These are phyloP conservation scores for Scedosporium minutisporum DNA, from an alignment of 2,329 filamentous ascomycete genomes.

Conservation along the genomic window DNA sequence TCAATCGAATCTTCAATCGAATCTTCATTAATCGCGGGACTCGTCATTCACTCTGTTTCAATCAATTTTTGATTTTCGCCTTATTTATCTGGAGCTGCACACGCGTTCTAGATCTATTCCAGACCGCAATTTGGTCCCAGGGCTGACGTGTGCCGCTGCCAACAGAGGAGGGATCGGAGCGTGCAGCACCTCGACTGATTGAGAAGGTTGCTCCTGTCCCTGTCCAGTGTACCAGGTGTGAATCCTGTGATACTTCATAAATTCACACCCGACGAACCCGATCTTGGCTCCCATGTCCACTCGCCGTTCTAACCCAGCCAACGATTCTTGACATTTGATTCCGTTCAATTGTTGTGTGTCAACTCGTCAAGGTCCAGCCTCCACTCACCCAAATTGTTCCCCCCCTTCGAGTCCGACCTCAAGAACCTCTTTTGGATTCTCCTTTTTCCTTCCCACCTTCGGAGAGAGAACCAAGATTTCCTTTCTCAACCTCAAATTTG, in stretches of 20 bases:
- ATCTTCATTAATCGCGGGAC: not conserved
- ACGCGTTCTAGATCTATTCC: not conserved
- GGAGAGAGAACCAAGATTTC: too few relatives aligned
- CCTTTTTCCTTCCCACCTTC: too few relatives aligned
- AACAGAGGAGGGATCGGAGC: not conserved
- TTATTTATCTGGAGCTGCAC: not conserved
- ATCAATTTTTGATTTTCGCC: not conserved
- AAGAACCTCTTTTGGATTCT: too few relatives aligned
- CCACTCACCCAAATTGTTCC: too few relatives aligned
- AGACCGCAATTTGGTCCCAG: not conserved
- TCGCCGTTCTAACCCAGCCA: too few relatives aligned
- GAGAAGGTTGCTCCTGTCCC: not conserved
- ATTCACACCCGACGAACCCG: not conserved
- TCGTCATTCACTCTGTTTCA: not conserved
- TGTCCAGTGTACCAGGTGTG: not conserved
- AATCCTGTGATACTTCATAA: not conserved
- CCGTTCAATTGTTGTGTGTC: too few relatives aligned
- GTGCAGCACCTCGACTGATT: not conserved
- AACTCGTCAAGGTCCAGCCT: too few relatives aligned
- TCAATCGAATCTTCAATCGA: not conserved
- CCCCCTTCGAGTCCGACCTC: too few relatives aligned
- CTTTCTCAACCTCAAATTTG: constrained; percentile 1
- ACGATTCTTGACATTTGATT: too few relatives aligned
- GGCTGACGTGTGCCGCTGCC: not conserved
- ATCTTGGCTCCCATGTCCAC: constrained; percentile 11